These are phyloP conservation scores for Albatrellus sp. DNA, from an alignment of 1,284 basidiomycete genomes.

Conservation along the genomic window DNA sequence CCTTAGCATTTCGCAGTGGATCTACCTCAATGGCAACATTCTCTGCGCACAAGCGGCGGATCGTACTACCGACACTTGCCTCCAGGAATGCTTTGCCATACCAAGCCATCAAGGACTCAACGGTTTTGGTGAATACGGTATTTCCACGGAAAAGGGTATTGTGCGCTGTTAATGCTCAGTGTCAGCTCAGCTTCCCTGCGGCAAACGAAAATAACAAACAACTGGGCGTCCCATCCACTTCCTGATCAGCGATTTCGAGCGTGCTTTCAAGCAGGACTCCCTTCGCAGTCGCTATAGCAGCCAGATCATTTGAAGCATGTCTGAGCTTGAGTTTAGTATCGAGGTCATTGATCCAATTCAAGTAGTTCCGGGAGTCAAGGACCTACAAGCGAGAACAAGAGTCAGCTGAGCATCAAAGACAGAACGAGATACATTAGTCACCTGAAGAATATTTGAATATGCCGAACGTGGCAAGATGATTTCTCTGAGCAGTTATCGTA, in stretches of 20 bases:
- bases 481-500: constrained; percentile 34
- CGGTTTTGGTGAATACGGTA: constrained; percentile 67
- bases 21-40: constrained; percentile 72
- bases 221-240: constrained; percentile 43
- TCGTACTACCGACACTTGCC: constrained; percentile 54
- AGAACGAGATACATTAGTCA: constrained; percentile 17
- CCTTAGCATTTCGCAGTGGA: constrained; percentile 47
- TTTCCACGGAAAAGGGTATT: constrained; percentile 57
- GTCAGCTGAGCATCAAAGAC: constrained; percentile 6
- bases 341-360: constrained; percentile 65
- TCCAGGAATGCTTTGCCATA: constrained; percentile 70
- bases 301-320: constrained; percentile 43
- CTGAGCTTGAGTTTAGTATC: constrained; percentile 56
- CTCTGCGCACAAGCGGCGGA: constrained; percentile 58
- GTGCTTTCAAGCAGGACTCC: constrained; percentile 54
- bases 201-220: constrained; percentile 16
- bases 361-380: constrained; percentile 48
- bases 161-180: constrained; percentile 14
- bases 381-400: constrained; percentile 25
- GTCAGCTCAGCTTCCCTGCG: neutral
- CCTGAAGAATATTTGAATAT: constrained; percentile 45
- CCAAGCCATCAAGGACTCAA: constrained; percentile 66
- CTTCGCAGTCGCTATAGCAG: constrained; percentile 56
- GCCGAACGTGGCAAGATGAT: constrained; percentile 55
- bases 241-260: constrained; percentile 48